These are phyloP conservation scores for Litchi chinensis DNA, from an alignment of 345 rosid genomes.

Conservation along the genomic window DNA sequence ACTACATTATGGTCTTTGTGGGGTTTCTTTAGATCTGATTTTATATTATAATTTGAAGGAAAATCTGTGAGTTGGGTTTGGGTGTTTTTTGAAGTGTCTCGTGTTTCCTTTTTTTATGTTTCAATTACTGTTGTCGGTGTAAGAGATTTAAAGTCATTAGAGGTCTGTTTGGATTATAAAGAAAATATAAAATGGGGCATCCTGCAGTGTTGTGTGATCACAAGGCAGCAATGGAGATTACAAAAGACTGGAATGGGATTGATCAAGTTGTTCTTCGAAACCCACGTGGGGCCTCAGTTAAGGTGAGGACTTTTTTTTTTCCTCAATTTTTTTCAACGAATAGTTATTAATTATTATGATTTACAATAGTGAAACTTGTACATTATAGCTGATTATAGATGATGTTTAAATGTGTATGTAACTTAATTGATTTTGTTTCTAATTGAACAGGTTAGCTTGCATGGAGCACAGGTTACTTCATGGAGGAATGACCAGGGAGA, in stretches of 20 bases:
- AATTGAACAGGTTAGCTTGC: conserved; percentile 65
- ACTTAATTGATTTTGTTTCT: background rate
- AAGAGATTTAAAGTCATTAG: background rate
- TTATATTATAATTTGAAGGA: background rate
- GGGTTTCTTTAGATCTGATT: conserved; percentile 32
- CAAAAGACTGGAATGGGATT: conserved; percentile 78
- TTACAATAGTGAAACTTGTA: background rate
- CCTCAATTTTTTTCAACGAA: background rate
- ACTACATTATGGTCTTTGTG: background rate
- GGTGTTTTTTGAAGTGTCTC: background rate
- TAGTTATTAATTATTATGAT: background rate
- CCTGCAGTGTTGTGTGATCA: conserved; percentile 79
- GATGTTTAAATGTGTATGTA: too few relatives aligned
- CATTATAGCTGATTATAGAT: too few relatives aligned
- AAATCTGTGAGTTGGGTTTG: too few relatives aligned
- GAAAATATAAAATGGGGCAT: conserved; percentile 56
- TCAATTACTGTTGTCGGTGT: background rate
- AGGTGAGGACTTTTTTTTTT: conserved; percentile 38
- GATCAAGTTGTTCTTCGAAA: conserved; percentile 71
- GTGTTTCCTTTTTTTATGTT: background rate
- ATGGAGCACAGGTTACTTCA: conserved; percentile 87
- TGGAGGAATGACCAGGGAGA: conserved; percentile 92
- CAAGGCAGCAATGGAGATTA: conserved; percentile 57
- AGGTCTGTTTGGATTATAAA: conserved; percentile 6
- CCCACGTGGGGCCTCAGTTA: conserved; percentile 75